Base-by-base conservation (phyloP, 768 basidiomycete genomes). In the Leccinum boreale region DNA sequence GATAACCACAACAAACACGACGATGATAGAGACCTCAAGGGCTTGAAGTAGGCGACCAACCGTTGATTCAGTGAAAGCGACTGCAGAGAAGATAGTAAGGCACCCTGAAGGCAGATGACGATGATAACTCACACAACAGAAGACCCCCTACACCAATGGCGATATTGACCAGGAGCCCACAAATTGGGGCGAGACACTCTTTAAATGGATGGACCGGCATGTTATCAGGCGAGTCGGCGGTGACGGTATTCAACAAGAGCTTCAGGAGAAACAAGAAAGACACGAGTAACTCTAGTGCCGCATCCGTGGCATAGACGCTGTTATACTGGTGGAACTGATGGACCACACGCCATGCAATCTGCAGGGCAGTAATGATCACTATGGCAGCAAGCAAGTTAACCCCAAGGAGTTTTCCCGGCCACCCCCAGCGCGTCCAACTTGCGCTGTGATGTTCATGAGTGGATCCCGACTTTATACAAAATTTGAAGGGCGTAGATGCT, bases 31-130 rank as follows among this genome's bases (percentile, higher is more conserved):
- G 23, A 85, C 62, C 64, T 87, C 85, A 33, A 85, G 70, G 14
- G 84, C 85, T 62, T 84, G 80, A 52, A 84, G 68, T 62, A 90
- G 82, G 48, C 86, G 84, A n/a, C 89, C 90, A 1, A 87, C 72
- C 10, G 78, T 76, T 6, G 81, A 82, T 71, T 91, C 90, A 3
- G 89, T 82, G 65, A 90, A 89, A 53, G 76, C 72, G 67, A 86
- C 88, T 90, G 62, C 35, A 21, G 44, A 53, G 52, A 3, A 36
- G 46, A 31, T 68, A n/a, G n/a, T n/a, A 45, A 69, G 59, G 44
- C 45, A 24, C 39, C 36, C 21, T 55, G 47, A 60, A 50, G 14
- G 31, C 47, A 39, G 39, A 49, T 36, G 42, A 12, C 11, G n/a
- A 29, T 11, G 42, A 52, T 39, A 15, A 79, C 88, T 75, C 65